Conservation (phyloP, 495 filamentous ascomycete genomes). For the Podospora comata region DNA sequence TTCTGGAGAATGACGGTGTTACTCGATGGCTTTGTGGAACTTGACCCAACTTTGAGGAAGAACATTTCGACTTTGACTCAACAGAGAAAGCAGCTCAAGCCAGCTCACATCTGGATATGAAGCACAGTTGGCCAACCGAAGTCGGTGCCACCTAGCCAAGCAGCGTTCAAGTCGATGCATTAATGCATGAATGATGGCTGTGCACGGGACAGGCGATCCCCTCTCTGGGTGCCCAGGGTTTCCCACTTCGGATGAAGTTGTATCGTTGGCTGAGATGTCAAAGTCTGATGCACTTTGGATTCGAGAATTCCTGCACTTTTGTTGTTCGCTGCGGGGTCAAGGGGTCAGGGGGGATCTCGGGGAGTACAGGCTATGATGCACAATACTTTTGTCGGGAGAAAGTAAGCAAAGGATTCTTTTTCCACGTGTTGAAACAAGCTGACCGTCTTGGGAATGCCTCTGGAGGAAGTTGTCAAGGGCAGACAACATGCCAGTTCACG, state of each 20-base stretch:
- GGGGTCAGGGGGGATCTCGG: background rate
- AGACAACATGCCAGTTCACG: background rate
- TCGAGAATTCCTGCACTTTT: background rate
- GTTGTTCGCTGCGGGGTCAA: background rate
- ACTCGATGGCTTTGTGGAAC: background rate
- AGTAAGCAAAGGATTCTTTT: background rate
- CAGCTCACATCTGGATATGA: too few relatives aligned
- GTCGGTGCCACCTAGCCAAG: background rate
- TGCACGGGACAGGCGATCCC: background rate
- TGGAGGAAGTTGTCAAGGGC: background rate
- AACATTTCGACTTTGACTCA: too few relatives aligned
- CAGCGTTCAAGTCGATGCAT: background rate
- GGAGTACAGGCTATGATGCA: background rate
- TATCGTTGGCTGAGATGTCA: background rate
- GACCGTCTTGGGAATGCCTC: background rate
- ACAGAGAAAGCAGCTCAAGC: too few relatives aligned
- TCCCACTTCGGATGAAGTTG: background rate
- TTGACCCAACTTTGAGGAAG: background rate
- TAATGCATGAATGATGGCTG: background rate
- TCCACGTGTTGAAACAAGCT: background rate
- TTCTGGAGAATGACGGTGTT: background rate
- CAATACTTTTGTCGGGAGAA: background rate
- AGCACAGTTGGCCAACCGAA: background rate
- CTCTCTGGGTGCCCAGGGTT: background rate
- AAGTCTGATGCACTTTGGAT: background rate